Percentiles rank a stretch among this genome's conserved stretches.
These are phyloP conservation scores for Colletotrichum navitas DNA, from an alignment of 2,329 filamentous ascomycete genomes.

Conservation along the genomic window DNA sequence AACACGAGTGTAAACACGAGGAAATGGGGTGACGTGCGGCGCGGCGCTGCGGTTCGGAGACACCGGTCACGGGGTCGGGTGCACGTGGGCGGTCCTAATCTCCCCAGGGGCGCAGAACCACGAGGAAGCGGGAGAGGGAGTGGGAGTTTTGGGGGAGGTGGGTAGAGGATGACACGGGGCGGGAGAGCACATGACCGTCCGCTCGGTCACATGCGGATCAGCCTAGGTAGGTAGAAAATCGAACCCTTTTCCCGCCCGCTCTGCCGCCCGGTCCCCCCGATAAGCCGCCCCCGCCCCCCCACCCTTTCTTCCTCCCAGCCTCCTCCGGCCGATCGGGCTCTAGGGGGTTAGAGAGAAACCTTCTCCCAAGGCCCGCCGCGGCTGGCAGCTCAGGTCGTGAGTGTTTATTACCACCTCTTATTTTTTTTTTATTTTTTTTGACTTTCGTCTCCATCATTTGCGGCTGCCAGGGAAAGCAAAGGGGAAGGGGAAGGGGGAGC, in stretches of 20 bases:
- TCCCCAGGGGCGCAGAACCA: background rate
- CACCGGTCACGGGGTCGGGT: slow-evolving; percentile 21
- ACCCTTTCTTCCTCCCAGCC: background rate
- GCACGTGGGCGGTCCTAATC: slow-evolving; percentile 9
- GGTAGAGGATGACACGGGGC: too few species aligned
- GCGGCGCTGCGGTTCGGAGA: background rate
- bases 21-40: slow-evolving; percentile 3
- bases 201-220: slow-evolving; percentile 16
- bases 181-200: slow-evolving; percentile 6
- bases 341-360: background rate
- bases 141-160: background rate
- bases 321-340: background rate
- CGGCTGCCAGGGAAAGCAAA: background rate
- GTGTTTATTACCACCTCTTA: background rate
- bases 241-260: background rate
- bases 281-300: background rate
- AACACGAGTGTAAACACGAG: too few species aligned
- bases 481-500: background rate
- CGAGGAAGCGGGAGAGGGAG: background rate
- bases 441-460: background rate
- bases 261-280: background rate
- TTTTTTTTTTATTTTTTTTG: too few species aligned
- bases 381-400: background rate
- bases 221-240: too few species aligned
- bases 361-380: too few species aligned